Conservation (phyloP, 805 yeast genomes). For the Candida vartiovaarae region DNA sequence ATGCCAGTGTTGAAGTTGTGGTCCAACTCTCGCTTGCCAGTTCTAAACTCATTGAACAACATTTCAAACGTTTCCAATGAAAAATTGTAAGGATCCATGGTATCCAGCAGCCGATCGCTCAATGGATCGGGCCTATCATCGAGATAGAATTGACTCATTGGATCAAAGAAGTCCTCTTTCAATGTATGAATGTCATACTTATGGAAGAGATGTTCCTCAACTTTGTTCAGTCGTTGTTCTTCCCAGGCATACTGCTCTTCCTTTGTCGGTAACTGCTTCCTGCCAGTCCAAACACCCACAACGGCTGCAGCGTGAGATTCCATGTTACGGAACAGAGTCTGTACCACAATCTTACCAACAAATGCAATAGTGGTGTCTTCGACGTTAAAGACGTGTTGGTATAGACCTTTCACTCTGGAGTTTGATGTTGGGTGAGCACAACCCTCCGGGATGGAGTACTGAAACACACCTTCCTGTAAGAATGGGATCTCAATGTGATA, state of each 20-base stretch:
- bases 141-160: conserved; percentile 23
- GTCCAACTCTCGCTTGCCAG: conserved; percentile 8
- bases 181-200: conserved; percentile 27
- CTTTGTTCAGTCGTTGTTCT: conserved; percentile 18
- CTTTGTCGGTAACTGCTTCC: conserved; percentile 30
- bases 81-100: conserved; percentile 7
- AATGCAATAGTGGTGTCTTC: conserved; percentile 41
- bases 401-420: conserved; percentile 33
- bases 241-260: conserved; percentile 35
- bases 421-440: conserved; percentile 15
- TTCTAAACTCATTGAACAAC: conserved; percentile 16
- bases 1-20: conserved; percentile 8
- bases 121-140: conserved; percentile 29
- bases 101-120: conserved; percentile 16
- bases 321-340: conserved; percentile 40
- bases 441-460: conserved; percentile 21
- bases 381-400: conserved; percentile 39
- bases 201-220: conserved; percentile 26
- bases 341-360: conserved; percentile 34
- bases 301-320: conserved; percentile 48
- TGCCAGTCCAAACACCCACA: conserved; percentile 49
- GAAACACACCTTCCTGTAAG: conserved; percentile 20
- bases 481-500: conserved; percentile 37
- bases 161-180: conserved; percentile 25
- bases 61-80: conserved; percentile 16